Evolutionary conservation across 805 yeast species (phyloP).

Genomic region (Lipomyces orientalis): DNA sequence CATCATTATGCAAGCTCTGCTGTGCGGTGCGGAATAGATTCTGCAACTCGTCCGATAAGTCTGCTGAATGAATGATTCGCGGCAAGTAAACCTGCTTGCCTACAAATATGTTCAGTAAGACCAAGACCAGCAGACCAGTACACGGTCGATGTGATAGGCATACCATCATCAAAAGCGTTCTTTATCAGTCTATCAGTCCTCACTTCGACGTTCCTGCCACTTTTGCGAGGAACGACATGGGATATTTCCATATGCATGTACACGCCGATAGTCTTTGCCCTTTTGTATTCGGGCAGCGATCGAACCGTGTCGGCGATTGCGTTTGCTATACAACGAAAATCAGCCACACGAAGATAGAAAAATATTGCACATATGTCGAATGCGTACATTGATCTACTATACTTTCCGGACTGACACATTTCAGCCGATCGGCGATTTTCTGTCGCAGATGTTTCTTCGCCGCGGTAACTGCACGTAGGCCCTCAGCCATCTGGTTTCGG

Average conservation of each 20-base stretch:
- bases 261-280: constrained; percentile 61
- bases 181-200: constrained; percentile 62
- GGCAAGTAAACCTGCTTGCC: constrained; percentile 47
- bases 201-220: constrained; percentile 53
- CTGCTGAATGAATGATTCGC: constrained; percentile 52
- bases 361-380: neutral
- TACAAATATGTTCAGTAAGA: too few species aligned
- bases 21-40: constrained; percentile 16
- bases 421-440: constrained; percentile 11
- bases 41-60: neutral
- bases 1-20: neutral
- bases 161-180: constrained; percentile 56
- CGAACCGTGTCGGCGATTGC: constrained; percentile 39
- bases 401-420: constrained; percentile 8
- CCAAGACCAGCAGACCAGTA: too few species aligned
- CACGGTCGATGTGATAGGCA: constrained; percentile 38
- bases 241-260: constrained; percentile 73
- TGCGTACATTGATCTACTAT: constrained; percentile 19
- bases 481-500: neutral
- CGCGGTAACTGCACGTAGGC: neutral
- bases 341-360: too few species aligned
- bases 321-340: constrained; percentile 17
- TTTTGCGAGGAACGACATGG: constrained; percentile 22
- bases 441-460: constrained; percentile 17
- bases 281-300: constrained; percentile 49